Evolutionary conservation across 2,329 filamentous ascomycete genomes (phyloP).

Genomic region (Cladosporium velox): DNA sequence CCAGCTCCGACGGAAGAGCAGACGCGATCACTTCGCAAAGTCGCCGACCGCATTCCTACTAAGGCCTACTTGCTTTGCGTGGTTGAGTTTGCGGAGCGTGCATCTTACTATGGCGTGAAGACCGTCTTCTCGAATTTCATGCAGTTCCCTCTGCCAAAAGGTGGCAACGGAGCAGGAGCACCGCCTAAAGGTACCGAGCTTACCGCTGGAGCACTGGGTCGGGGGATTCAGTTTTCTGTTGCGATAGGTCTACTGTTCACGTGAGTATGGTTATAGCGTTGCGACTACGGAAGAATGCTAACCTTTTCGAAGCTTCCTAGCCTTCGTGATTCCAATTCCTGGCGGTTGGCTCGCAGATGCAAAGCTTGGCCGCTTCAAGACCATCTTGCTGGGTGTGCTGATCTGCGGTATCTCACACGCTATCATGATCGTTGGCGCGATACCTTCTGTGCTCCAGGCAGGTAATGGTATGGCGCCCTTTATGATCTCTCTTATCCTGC

Average conservation of each 20-base stretch:
- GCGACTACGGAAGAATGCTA: background rate
- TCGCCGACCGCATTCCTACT: constrained; percentile 54
- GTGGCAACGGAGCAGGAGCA: constrained; percentile 51
- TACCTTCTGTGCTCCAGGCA: constrained; percentile 28
- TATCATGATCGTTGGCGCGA: constrained; percentile 29
- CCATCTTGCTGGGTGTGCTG: constrained; percentile 28
- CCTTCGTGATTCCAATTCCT: constrained; percentile 58
- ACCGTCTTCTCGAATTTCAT: constrained; percentile 63
- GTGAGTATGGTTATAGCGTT: background rate
- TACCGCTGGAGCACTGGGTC: constrained; percentile 46
- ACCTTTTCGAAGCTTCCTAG: constrained; percentile 46
- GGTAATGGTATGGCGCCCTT: constrained; percentile 29
- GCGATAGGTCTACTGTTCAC: background rate
- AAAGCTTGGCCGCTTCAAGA: constrained; percentile 30
- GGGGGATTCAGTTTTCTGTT: constrained; percentile 44
- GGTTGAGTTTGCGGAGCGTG: constrained; percentile 63
- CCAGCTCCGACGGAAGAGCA: background rate
- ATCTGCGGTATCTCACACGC: constrained; percentile 29
- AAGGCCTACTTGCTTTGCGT: constrained; percentile 60
- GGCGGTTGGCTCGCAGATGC: constrained; percentile 31
- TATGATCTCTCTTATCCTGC: constrained; percentile 62
- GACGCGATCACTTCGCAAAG: constrained; percentile 44
- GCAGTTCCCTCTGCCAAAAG: constrained; percentile 58
- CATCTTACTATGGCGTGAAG: constrained; percentile 61
- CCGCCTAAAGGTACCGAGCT: constrained; percentile 59